Evolutionary conservation across 2,329 filamentous ascomycete species (phyloP).

Genomic region (Aspergillus quadrilineatus): DNA sequence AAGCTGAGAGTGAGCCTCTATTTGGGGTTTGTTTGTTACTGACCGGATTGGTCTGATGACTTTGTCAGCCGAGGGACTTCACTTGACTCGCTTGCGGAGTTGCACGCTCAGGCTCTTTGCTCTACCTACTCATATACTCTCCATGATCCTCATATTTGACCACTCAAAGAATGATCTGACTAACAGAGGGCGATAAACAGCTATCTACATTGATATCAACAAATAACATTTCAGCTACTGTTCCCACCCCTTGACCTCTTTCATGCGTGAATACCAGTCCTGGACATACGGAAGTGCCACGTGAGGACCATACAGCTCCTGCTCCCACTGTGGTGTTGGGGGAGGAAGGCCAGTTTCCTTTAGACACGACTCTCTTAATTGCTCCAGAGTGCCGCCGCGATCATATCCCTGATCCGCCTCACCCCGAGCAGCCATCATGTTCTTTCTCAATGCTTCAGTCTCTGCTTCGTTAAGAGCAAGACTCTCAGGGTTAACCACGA

Average conservation of each 20-base stretch:
- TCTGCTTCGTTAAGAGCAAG: conserved; percentile 38
- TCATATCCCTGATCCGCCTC: conserved; percentile 33
- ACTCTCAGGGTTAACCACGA: conserved; percentile 41
- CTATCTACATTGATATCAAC: not conserved
- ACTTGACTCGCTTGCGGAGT: not conserved
- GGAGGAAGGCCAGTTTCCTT: conserved; percentile 46
- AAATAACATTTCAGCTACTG: not conserved
- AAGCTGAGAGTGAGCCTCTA: not conserved
- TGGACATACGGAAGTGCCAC: conserved; percentile 45
- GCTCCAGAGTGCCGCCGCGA: conserved; percentile 44
- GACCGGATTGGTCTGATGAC: not conserved
- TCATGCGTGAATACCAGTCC: conserved; percentile 40
- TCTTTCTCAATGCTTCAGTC: conserved; percentile 37
- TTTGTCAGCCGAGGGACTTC: not conserved
- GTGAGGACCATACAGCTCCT: conserved; percentile 49
- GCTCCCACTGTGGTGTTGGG: conserved; percentile 47
- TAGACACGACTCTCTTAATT: conserved; percentile 38
- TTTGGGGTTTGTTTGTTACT: not conserved
- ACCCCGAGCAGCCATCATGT: conserved; percentile 27
- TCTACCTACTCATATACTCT: not conserved
- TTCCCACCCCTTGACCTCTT: conserved; percentile 14
- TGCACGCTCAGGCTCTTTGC: not conserved
- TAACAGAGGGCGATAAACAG: not conserved
- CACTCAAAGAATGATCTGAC: too few relatives aligned
- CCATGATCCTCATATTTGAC: too few relatives aligned